Evolutionary conservation across 1,139 yeast species (phyloP).

Genomic region (Taphrina populina): DNA sequence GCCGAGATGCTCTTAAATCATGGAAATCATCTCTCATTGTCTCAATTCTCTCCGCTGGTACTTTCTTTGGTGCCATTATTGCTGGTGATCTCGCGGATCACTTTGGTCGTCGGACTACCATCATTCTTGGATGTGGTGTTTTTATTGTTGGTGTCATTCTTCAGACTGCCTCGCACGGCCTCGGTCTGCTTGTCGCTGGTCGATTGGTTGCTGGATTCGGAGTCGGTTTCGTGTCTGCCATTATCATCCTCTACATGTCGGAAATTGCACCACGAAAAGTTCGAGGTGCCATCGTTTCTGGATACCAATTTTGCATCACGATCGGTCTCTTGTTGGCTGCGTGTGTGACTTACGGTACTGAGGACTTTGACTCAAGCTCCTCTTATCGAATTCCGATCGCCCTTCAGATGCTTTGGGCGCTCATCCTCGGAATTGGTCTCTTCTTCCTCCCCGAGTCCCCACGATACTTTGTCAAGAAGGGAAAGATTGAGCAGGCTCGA

Average conservation of each 20-base stretch:
- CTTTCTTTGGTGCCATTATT: constrained; percentile 47
- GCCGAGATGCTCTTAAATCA: constrained; percentile 28
- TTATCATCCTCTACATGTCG: constrained; percentile 66
- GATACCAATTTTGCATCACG: constrained; percentile 69
- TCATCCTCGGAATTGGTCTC: constrained; percentile 50
- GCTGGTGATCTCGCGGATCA: constrained; percentile 61
- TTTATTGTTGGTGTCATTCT: constrained; percentile 48
- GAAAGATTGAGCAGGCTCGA: constrained; percentile 49
- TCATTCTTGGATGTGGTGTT: constrained; percentile 22
- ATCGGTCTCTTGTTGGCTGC: constrained; percentile 69
- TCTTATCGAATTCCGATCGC: constrained; percentile 73
- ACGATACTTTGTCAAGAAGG: constrained; percentile 52
- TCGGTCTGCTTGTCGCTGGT: constrained; percentile 49
- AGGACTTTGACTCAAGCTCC: constrained; percentile 54
- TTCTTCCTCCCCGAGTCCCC: constrained; percentile 62
- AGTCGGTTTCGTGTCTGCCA: constrained; percentile 66
- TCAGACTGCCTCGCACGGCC: constrained; percentile 49
- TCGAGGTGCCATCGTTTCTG: constrained; percentile 67
- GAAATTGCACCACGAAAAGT: constrained; percentile 68
- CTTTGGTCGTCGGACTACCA: constrained; percentile 35
- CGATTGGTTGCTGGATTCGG: constrained; percentile 57
- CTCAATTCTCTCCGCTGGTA: constrained; percentile 53
- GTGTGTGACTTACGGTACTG: constrained; percentile 66
- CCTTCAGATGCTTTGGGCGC: constrained; percentile 51
- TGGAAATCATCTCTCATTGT: constrained; percentile 51